These are phyloP conservation scores for Claviceps spartinae DNA, from an alignment of 2,329 filamentous ascomycete genomes.

Conservation along the genomic window DNA sequence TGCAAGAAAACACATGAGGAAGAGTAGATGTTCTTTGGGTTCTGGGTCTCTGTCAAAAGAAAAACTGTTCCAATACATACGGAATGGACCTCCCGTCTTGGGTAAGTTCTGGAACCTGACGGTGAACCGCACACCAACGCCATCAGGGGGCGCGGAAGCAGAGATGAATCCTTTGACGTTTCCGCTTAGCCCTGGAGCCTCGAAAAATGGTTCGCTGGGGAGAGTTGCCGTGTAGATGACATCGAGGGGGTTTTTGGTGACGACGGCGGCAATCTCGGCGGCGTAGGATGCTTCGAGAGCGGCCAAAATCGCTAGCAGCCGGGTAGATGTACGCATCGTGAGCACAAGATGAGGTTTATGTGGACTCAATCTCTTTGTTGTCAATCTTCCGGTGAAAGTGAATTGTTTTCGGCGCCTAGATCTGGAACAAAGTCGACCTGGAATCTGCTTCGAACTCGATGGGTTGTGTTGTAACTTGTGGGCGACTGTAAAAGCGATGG, in stretches of 20 bases:
- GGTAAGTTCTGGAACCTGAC: constrained; percentile 47
- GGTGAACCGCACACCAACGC: constrained; percentile 41
- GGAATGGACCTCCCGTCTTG: constrained; percentile 43
- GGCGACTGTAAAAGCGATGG: too few species aligned
- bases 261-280: constrained; percentile 32
- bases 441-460: too few species aligned
- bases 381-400: too few species aligned
- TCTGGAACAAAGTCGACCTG: too few species aligned
- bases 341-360: background rate
- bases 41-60: background rate
- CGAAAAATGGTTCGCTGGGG: constrained; percentile 38
- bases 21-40: background rate
- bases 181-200: constrained; percentile 28
- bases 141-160: constrained; percentile 32
- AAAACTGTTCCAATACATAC: constrained; percentile 26
- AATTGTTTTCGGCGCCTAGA: too few species aligned
- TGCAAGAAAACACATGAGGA: background rate
- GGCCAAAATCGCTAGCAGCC: background rate
- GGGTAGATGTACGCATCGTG: background rate
- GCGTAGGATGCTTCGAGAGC: constrained; percentile 1
- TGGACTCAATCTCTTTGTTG: too few species aligned
- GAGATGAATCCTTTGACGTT: constrained; percentile 37
- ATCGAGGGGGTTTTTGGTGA: constrained; percentile 40
- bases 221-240: constrained; percentile 42
- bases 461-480: too few species aligned